A percentile compares a stretch with the other conserved stretches of the same genome.
phyloP scores from a whole-genome alignment of 352 stramenopile genomes.

The Pilasporangium apinafurcum region DNA sequence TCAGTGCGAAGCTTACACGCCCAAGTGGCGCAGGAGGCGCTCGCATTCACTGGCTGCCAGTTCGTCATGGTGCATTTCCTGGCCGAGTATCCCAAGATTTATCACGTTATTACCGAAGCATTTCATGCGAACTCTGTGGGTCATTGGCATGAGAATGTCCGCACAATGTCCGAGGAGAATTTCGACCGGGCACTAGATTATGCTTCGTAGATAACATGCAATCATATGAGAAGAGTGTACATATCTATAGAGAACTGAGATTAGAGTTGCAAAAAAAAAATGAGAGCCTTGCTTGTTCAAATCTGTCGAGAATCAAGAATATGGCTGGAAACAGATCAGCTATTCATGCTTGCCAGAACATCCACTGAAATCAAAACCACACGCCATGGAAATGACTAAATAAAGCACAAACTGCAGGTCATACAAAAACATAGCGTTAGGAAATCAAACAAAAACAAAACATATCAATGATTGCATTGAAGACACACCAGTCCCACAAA shows the following conservation, averaged over 20 bases:
- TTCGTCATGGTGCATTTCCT: conserved; percentile 79
- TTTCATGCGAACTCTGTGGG: conserved; percentile 51
- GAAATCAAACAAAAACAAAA: not conserved
- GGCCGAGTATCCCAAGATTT: conserved; percentile 52
- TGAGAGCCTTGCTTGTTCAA: too few relatives aligned
- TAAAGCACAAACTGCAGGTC: conserved; percentile 71
- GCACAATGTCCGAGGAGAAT: conserved; percentile 51
- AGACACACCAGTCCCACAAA: conserved; percentile 50
- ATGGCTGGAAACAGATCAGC: too few relatives aligned
- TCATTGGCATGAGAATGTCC: conserved; percentile 75
- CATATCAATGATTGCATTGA: not conserved
- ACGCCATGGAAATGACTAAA: conserved; percentile 83
- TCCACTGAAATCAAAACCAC: conserved; percentile 77
- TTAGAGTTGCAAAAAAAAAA: too few relatives aligned
- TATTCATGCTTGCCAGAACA: conserved; percentile 57
- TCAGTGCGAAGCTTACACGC: conserved; percentile 53
- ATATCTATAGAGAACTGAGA: not conserved
- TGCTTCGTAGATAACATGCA: conserved; percentile 16
- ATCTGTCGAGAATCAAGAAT: too few relatives aligned
- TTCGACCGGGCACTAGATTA: conserved; percentile 80
- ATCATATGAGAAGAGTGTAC: not conserved
- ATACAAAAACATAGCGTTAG: not conserved
- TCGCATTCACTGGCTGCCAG: conserved; percentile 79
- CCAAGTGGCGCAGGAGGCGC: conserved; percentile 71
- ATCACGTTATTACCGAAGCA: conserved; percentile 49